Percentiles rank a stretch among this genome's conserved stretches.
Evolutionary conservation across 106 monocot species (phyloP).

Genomic region (Iris macrosiphon): DNA sequence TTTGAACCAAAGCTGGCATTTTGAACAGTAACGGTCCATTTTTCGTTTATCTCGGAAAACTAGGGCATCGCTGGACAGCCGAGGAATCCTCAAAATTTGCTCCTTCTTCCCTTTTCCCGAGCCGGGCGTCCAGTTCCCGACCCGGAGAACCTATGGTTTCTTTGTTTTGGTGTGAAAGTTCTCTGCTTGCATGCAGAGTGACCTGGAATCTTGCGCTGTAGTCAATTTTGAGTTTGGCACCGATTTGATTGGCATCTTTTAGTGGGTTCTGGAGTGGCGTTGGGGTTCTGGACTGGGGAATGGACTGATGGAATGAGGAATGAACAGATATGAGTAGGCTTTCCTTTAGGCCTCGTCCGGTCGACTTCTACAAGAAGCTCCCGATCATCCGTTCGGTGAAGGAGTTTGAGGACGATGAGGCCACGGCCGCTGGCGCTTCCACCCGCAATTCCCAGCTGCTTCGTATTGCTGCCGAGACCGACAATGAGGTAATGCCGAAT

Average conservation of each 20-base stretch:
- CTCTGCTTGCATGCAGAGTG: conserved; percentile 8
- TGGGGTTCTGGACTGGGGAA: conserved; percentile 6
- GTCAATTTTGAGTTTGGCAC: not conserved
- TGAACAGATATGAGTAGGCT: conserved; percentile 92
- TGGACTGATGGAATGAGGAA: conserved; percentile 28
- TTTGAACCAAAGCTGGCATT: not conserved
- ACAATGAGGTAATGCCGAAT: conserved; percentile 68
- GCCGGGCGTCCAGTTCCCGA: not conserved
- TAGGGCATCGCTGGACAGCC: conserved; percentile 19
- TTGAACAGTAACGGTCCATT: conserved; percentile 1
- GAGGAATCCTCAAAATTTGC: not conserved
- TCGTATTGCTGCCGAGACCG: conserved; percentile 44
- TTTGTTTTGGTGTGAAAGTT: conserved; percentile 1
- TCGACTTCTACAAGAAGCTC: conserved; percentile 98
- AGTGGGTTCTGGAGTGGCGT: not conserved
- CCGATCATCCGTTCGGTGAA: conserved; percentile 81
- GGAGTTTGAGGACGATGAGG: conserved; percentile 97
- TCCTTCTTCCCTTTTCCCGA: not conserved
- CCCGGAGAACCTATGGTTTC: not conserved
- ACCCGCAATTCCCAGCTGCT: conserved; percentile 67
- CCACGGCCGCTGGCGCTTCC: conserved; percentile 35
- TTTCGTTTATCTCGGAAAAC: not conserved
- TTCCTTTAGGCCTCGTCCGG: conserved; percentile 93
- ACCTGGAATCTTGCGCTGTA: not conserved
- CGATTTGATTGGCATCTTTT: not conserved